Base-by-base conservation (phyloP, 1,284 basidiomycete genomes). In the Bjerkandera adusta region DNA sequence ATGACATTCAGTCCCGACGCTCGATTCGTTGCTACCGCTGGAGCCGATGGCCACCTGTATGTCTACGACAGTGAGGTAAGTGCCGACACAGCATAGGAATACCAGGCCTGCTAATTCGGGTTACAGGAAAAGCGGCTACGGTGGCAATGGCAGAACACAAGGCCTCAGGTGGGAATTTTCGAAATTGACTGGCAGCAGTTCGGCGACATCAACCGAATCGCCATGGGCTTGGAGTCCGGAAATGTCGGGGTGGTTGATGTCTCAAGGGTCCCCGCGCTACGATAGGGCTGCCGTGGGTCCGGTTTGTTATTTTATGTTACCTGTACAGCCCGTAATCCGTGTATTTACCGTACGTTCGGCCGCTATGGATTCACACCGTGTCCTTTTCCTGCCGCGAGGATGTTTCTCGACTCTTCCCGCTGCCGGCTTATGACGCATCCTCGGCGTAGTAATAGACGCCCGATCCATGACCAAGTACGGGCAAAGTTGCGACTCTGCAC, bases 1-100 rank as follows among this genome's bases (percentile, higher is more conserved):
- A 55, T 89, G 15, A 67, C 75, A 7, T 86, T 87, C 59, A 84
- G 81, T 57, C 84, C 85, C 0, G 75, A 82, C 43, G 83, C 83
- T 1, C 68, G 66, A 43, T 80, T 72, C 59, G 52, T 85, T 25
- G 76, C 79, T 1, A 79, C 82, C 2, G 81, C 79, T 12, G 73
- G 80, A 44, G 78, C 76, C 11, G 81, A 85, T 56, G 82, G 82
- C 11, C 77, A 73, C 71, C 50, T 84, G 29, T 68, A 77, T 54
- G 63, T 84, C 11, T 84, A 83, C 50, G 70, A 76, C 49, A 65
- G 76, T 21, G 64, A 71, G 75, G 65, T 65, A 60, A 57, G 58
- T 44, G n/a, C 35, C 13, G 8, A 2, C n/a, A n/a, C 13, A 40
- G 21, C 7, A 21, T 20, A 7, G 13, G 13, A 16, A 29, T 18